Conservation (phyloP, 257 asterid species). For the Mentha longifolia region DNA sequence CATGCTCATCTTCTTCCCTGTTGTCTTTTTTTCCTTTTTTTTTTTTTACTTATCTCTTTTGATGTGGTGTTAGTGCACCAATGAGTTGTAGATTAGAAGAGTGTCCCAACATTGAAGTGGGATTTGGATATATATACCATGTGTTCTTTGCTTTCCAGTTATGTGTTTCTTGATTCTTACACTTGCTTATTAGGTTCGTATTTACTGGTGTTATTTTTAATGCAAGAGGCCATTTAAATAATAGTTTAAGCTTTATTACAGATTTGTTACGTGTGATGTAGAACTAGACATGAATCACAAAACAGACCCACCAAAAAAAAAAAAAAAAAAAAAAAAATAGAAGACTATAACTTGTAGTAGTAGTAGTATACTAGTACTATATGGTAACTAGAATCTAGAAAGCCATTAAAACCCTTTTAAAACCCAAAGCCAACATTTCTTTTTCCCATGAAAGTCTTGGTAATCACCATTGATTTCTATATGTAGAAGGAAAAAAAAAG, state of each 20-base stretch:
- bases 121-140: not conserved
- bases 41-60: not conserved
- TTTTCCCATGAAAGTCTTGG: not conserved
- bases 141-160: not conserved
- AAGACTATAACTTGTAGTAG: too few relatives aligned
- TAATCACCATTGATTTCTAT: not conserved
- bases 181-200: too few relatives aligned
- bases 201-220: too few relatives aligned
- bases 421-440: not conserved
- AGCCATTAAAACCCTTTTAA: not conserved
- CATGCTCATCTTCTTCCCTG: constrained; percentile 4
- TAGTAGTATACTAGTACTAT: too few relatives aligned
- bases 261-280: too few relatives aligned
- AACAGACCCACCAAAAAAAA: too few relatives aligned
- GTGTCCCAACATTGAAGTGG: constrained; percentile 17
- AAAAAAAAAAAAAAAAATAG: too few relatives aligned
- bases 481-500: not conserved
- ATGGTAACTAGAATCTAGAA: too few relatives aligned
- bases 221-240: too few relatives aligned
- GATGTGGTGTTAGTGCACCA: not conserved
- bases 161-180: constrained; percentile 18
- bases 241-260: too few relatives aligned
- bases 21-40: not conserved
- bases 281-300: too few relatives aligned
- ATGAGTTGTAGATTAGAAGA: constrained; percentile 15